These are phyloP conservation scores for Sugiyamaella novakii DNA, from an alignment of 1,139 yeast species.

Conservation along the genomic window DNA sequence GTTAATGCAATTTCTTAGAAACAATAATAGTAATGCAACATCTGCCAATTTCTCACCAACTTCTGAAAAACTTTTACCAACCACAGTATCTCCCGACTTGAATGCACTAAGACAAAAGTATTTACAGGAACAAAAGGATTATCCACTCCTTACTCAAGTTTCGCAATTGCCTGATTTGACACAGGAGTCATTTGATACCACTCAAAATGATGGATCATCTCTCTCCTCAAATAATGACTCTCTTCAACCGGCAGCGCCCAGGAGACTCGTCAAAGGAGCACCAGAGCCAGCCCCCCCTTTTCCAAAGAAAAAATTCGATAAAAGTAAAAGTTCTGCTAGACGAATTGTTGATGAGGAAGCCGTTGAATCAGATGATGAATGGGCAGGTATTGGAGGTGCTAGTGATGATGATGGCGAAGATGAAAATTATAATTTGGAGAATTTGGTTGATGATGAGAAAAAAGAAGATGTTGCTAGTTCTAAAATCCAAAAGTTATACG, in stretches of 20 bases:
- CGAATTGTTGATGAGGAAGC: conserved; percentile 82
- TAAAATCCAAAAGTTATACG: conserved; percentile 61
- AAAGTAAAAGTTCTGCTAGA: conserved; percentile 55
- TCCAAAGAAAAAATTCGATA: conserved; percentile 38
- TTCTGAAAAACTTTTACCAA: not conserved
- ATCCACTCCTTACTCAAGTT: conserved; percentile 21
- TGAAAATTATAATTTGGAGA: conserved; percentile 77
- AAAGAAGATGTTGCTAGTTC: conserved; percentile 53
- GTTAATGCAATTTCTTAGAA: conserved; percentile 18
- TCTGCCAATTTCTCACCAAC: not conserved
- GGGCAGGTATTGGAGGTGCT: conserved; percentile 85
- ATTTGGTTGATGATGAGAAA: conserved; percentile 75
- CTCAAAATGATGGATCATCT: conserved; percentile 3
- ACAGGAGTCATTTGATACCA: conserved; percentile 10
- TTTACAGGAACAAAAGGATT: conserved; percentile 15
- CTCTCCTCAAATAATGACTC: not conserved
- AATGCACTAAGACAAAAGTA: conserved; percentile 16
- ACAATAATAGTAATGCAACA: not conserved
- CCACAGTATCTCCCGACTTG: conserved; percentile 7
- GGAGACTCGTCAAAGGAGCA: not conserved
- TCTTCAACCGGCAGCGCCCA: not conserved
- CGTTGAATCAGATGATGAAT: conserved; percentile 94
- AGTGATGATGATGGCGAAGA: conserved; percentile 62
- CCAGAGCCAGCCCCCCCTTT: not conserved
- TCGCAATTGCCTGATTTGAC: conserved; percentile 18